Base-by-base conservation (phyloP, 805 yeast species). In the Komagataella mondaviorum region DNA sequence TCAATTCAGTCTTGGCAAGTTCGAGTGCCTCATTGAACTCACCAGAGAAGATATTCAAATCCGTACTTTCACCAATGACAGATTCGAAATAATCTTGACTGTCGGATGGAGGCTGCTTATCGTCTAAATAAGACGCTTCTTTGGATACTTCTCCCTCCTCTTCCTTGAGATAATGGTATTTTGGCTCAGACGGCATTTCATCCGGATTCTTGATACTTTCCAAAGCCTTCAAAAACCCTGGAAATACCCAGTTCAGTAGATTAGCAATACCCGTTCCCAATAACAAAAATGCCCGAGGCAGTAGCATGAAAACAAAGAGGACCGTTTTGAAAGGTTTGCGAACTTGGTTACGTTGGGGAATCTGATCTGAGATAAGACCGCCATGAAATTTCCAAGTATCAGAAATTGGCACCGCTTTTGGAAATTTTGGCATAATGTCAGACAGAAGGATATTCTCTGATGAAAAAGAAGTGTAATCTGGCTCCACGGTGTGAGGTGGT, bases 221-320 rank as follows among this genome's bases (percentile, higher is more conserved):
- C 12, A 65, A 44, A 17, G 62, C 30, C 49, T 59, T 58, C 44
- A 61, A 63, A 17, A 64, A 50, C 18, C 53, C 57, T 2, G 76
- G 76, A 49, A 70, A 66, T 2, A 67, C 30, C n/a, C 60, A 58
- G 3, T 65, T 64, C 14, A 72, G 50, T 1, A 71, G 3, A 12
- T 56, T 63, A n/a, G 63, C 62, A 4, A 73, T 51, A 1, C 78
- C 71, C 8, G 70, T 59, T 1, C 77, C 58, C 6, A 77, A 51
- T 7, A 69, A 66, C 48, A 77, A 65, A 6, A 78, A 48, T 1
- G 80, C 56, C 52, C 70, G 73, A 10, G 89, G 90, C 8, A 84
- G 63, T 6, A 83, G 54, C 60, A 82, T 62, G 2, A 84, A 56
- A 1, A 82, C 59, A 50, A 81, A 67, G 57, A 83, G 59, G 6